Base-by-base conservation (phyloP, 2,329 filamentous ascomycete genomes). In the Exophiala sp. region DNA sequence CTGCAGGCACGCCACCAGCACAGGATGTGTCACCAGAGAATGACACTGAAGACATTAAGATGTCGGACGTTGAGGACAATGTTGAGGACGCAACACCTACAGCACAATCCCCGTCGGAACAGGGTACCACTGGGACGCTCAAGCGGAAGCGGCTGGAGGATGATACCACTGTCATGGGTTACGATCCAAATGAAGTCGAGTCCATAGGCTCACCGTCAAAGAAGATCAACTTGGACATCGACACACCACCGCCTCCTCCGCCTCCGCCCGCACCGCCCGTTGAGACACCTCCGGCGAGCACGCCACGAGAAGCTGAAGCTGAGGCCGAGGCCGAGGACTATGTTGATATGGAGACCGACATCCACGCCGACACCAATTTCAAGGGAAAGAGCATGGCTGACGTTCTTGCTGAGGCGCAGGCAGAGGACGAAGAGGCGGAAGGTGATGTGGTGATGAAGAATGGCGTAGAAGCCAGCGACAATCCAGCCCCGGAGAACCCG, bases 81-180 rank as follows among this genome's bases (percentile, higher is more conserved):
- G 70, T 72, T 18, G 65, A 64, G 16, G 70, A 71, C 29, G 58
- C 57, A 7, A 65, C 50, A 68, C 75, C 21, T 5, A 50, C 42
- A 41, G 41, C 48, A 12, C 29, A 54, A 11, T 51, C 56, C 5
- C 58, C 55, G 8, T 54, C 59, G 1, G 60, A 60, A 11, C 36
- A 35, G 5, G 54, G 57, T 34, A 62, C 62, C 46, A 60, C 42
- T 14, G 61, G 62, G 41, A 62, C 65, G 21, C 73, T 80, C 45
- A 89, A 90, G 68, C 81, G 87, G 8, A 90, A 89, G 68, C 79
- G 85, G 6, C n/a, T 29, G 11, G 46, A 52, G 14, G 21, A 47
- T 34, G 62, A 60, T 42, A 63, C 64, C 20, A 52, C 63, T 16
- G 52, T 52, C 20, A 59, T 65, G 34, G 52, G 59, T 3, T 49